Evolutionary conservation across 495 filamentous ascomycete species (phyloP).

Genomic region (Sabuloglossum arenarium): DNA sequence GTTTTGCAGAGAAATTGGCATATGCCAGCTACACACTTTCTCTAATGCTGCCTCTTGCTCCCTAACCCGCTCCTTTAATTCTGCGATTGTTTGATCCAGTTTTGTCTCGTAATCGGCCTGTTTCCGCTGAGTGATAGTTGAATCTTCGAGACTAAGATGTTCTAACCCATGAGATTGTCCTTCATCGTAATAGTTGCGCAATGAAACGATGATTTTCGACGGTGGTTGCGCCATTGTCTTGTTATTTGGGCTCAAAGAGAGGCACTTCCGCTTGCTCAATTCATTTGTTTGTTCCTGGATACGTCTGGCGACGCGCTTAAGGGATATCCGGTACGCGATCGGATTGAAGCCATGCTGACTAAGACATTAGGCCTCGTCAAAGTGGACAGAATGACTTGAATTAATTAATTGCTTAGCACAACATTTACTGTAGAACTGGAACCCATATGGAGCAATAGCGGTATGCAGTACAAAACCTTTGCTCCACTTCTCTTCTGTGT

Average conservation of each 20-base stretch:
- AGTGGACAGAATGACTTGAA: no score
- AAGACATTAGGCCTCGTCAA: no score
- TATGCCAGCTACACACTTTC: conserved; percentile 18
- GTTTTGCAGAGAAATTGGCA: background rate
- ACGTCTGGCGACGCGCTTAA: no score
- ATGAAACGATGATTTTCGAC: background rate
- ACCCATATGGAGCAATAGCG: no score
- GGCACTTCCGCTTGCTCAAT: background rate
- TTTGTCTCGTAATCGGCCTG: conserved; percentile 21
- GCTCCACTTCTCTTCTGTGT: no score
- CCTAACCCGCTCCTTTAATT: conserved; percentile 40
- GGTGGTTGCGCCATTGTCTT: background rate
- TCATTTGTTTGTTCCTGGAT: background rate
- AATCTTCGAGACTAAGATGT: background rate
- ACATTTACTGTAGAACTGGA: no score
- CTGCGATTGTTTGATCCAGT: conserved; percentile 41
- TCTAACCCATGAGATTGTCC: background rate
- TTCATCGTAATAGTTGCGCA: background rate
- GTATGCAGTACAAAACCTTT: no score
- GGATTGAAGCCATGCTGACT: no score
- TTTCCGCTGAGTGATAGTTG: background rate
- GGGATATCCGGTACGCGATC: no score
- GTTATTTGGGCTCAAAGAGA: background rate
- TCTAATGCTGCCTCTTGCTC: conserved; percentile 42
- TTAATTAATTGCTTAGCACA: no score